A percentile compares a stretch with the other conserved stretches of the same genome.
Conservation (phyloP, 2,329 filamentous ascomycete species). For the Graphilbum sp. region DNA sequence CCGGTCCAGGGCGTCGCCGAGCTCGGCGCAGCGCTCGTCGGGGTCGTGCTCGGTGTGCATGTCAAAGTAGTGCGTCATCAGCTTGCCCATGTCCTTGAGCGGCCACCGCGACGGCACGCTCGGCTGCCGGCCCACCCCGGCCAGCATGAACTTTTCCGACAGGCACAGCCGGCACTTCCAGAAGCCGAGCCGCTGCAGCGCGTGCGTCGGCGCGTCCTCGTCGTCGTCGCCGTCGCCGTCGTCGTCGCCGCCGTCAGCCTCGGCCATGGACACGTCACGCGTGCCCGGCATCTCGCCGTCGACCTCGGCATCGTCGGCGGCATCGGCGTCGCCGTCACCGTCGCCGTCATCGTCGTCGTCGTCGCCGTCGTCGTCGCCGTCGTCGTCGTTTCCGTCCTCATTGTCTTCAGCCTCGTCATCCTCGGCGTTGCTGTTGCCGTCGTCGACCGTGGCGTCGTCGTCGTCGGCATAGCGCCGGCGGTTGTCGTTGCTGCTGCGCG, state of each 20-base stretch:
- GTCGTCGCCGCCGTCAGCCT: too few species aligned
- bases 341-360: too few species aligned
- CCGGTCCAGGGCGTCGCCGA: conserved; percentile 23
- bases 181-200: conserved; percentile 25
- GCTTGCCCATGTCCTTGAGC: conserved; percentile 27
- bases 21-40: conserved; percentile 24
- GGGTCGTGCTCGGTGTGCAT: conserved; percentile 27
- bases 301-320: neutral
- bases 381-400: neutral
- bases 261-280: conserved; percentile 6
- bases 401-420: neutral
- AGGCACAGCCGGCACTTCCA: conserved; percentile 30
- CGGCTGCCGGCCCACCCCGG: conserved; percentile 22
- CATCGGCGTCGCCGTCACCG: neutral
- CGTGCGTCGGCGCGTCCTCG: conserved; percentile 8
- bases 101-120: conserved; percentile 29
- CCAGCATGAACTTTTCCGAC: conserved; percentile 24
- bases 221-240: conserved; percentile 3
- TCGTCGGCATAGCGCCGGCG: too few species aligned
- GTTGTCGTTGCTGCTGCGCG: neutral
- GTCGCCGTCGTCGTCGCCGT: neutral
- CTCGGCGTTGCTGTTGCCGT: neutral
- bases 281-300: neutral
- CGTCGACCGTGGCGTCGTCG: too few species aligned
- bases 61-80: conserved; percentile 29